Conservation (phyloP, 768 basidiomycete species). For the Cubamyces sp. region DNA sequence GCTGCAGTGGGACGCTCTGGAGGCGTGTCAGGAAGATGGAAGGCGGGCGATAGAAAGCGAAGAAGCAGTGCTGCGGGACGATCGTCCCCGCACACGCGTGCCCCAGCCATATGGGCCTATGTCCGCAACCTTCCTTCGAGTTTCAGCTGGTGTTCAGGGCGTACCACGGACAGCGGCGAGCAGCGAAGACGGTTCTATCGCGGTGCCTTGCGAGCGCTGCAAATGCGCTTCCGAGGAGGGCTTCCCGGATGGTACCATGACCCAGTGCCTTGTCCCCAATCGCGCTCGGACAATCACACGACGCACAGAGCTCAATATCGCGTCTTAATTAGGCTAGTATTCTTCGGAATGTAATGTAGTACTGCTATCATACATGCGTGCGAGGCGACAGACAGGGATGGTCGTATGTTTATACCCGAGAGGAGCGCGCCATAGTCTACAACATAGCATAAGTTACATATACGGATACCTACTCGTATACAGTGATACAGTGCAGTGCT, state of each 20-base stretch:
- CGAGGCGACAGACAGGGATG: background rate
- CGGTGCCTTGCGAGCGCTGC: background rate
- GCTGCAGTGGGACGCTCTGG: no score
- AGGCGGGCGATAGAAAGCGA: background rate
- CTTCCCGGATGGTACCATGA: no score
- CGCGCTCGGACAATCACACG: no score
- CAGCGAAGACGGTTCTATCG: background rate
- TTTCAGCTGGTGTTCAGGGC: background rate
- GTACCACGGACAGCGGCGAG: background rate
- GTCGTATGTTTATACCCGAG: no score
- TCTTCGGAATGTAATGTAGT: background rate
- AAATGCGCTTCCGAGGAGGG: background rate
- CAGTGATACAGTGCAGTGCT: constrained; percentile 11
- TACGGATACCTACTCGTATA: background rate
- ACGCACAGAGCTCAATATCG: no score
- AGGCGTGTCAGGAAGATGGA: no score
- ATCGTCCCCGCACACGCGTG: background rate
- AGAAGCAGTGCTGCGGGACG: constrained; percentile 4
- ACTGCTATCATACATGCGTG: background rate
- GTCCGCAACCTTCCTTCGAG: background rate
- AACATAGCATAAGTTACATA: constrained; percentile 15
- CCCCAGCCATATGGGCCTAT: constrained; percentile 10
- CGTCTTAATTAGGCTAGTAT: no score
- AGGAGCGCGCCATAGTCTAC: constrained; percentile 5
- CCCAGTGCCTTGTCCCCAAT: no score